Conservation (phyloP, 2,329 filamentous ascomycete species). For the Hypoxylon sp. region DNA sequence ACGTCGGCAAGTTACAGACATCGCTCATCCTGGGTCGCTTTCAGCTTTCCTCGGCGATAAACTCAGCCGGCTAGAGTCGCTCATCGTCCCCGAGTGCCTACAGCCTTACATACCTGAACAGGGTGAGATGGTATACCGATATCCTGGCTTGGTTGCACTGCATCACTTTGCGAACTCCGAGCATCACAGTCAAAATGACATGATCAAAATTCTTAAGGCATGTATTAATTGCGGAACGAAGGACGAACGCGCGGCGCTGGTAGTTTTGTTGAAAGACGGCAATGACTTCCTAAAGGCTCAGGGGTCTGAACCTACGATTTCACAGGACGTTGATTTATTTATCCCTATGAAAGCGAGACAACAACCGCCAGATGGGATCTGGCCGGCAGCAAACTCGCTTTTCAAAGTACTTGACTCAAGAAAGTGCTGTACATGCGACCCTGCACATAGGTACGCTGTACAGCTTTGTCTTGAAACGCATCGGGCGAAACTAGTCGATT, state of each 20-base stretch:
- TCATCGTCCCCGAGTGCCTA: not conserved
- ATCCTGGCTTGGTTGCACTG: slow-evolving; percentile 7
- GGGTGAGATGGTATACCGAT: not conserved
- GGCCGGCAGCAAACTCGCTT: slow-evolving; percentile 9
- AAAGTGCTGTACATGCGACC: slow-evolving; percentile 17
- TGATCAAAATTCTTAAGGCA: not conserved
- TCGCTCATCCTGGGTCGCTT: not conserved
- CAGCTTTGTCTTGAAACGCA: slow-evolving; percentile 25
- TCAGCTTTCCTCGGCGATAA: not conserved
- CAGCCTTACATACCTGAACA: not conserved
- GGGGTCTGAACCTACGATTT: not conserved
- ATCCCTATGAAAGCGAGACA: not conserved
- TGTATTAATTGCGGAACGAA: slow-evolving; percentile 1
- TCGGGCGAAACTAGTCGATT: slow-evolving; percentile 7
- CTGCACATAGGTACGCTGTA: slow-evolving; percentile 5
- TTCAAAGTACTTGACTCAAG: slow-evolving; percentile 12
- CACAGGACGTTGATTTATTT: not conserved
- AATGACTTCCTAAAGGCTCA: slow-evolving; percentile 5
- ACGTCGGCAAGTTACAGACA: not conserved
- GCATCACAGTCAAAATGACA: not conserved
- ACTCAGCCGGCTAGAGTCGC: not conserved
- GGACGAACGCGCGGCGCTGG: not conserved
- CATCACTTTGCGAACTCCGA: not conserved
- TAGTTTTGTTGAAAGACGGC: not conserved
- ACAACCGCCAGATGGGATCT: slow-evolving; percentile 10